A percentile compares a stretch with the other conserved stretches of the same genome.
phyloP scores from a whole-genome alignment of 768 basidiomycete genomes.

The Mycena capillaripes region DNA sequence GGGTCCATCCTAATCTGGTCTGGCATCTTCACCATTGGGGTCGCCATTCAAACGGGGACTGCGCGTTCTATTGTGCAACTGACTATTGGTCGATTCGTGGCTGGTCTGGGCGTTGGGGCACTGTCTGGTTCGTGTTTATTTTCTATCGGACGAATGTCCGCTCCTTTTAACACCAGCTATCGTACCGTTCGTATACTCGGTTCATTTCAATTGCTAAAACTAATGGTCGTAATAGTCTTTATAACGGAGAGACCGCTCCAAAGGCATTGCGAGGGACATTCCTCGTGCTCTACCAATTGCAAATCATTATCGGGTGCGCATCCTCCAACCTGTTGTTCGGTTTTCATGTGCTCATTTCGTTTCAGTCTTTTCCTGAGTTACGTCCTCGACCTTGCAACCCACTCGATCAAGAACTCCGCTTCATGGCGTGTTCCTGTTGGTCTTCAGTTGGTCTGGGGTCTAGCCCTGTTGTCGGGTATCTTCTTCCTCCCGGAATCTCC shows the following conservation, averaged over 20 bases:
- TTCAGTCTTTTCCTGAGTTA: conserved; percentile 80
- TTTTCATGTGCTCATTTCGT: neutral
- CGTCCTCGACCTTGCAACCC: conserved; percentile 77
- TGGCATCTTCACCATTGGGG: conserved; percentile 77
- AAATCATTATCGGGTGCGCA: conserved; percentile 78
- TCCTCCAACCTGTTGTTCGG: neutral
- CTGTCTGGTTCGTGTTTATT: conserved; percentile 64
- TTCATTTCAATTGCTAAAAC: conserved; percentile 19
- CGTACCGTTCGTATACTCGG: conserved; percentile 56
- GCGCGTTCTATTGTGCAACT: conserved; percentile 72
- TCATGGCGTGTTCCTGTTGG: conserved; percentile 86
- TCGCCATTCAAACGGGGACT: conserved; percentile 79
- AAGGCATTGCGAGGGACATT: conserved; percentile 79
- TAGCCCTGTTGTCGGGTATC: conserved; percentile 75
- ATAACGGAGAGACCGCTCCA: conserved; percentile 85
- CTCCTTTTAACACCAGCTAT: conserved; percentile 52
- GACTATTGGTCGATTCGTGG: conserved; percentile 79
- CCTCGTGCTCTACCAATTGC: conserved; percentile 82
- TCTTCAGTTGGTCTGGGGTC: conserved; percentile 78
- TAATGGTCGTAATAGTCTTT: conserved; percentile 57
- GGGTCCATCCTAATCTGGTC: conserved; percentile 86
- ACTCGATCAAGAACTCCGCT: conserved; percentile 66
- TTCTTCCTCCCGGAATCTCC: conserved; percentile 87
- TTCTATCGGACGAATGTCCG: neutral
- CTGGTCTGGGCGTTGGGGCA: conserved; percentile 84